phyloP scores from a whole-genome alignment of 2,329 filamentous ascomycete species.

The Macrophomina pseudophaseolina region DNA sequence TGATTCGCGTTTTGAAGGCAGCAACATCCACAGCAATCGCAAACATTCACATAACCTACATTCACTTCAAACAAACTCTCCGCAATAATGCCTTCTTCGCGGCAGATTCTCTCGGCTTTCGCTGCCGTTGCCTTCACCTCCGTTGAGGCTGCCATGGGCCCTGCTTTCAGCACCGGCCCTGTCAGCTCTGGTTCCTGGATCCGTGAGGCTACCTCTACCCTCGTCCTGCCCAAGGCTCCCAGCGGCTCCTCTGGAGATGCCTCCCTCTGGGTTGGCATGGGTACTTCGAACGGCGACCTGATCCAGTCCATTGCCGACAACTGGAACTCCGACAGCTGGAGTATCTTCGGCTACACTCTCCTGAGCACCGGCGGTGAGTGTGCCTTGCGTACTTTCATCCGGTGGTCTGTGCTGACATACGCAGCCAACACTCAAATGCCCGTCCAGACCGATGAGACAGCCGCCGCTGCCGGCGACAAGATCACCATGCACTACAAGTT shows the following conservation, averaged over 20 bases:
- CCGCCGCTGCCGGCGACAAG: constrained; percentile 37
- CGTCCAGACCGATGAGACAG: constrained; percentile 38
- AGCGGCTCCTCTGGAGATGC: constrained; percentile 42
- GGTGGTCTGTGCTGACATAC: not conserved
- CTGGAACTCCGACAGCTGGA: constrained; percentile 43
- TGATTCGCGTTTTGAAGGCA: not conserved
- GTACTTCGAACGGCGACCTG: constrained; percentile 55
- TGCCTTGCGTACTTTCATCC: not conserved
- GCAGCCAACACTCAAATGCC: constrained; percentile 40
- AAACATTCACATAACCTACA: not conserved
- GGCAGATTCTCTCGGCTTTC: constrained; percentile 28
- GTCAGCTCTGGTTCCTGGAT: constrained; percentile 50
- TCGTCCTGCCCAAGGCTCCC: constrained; percentile 49
- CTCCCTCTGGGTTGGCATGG: constrained; percentile 58
- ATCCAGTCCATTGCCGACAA: constrained; percentile 52
- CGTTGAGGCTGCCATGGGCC: constrained; percentile 34
- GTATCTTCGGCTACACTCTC: constrained; percentile 52
- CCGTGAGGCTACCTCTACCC: constrained; percentile 51
- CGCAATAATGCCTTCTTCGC: constrained; percentile 30
- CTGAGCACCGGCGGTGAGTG: constrained; percentile 38
- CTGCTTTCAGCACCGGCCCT: constrained; percentile 47
- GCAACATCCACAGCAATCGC: not conserved
- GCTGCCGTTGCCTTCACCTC: constrained; percentile 29
- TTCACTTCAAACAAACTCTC: not conserved
- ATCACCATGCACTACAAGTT: constrained; percentile 54